Evolutionary conservation across 352 stramenopile genomes (phyloP).

Genomic region (Globisporangium cederbergense): DNA sequence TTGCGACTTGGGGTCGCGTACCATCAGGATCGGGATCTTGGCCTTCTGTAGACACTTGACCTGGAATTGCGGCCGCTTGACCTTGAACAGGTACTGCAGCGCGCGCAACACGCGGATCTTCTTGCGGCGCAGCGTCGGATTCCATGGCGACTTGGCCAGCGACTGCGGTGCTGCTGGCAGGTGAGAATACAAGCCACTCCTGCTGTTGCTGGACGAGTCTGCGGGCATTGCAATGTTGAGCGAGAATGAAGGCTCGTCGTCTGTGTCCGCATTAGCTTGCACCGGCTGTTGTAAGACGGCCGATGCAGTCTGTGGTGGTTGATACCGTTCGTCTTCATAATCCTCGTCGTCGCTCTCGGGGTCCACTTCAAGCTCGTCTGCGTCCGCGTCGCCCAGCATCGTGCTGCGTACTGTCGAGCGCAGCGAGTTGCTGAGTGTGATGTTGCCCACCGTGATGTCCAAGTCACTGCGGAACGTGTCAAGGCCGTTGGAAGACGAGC

Average conservation of each 20-base stretch:
- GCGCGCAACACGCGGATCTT: slow-evolving; percentile 55
- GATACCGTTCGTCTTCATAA: slow-evolving; percentile 15
- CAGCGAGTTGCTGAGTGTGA: slow-evolving; percentile 26
- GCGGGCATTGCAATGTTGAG: slow-evolving; percentile 50
- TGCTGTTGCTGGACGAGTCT: slow-evolving; percentile 1
- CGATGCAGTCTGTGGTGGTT: neutral
- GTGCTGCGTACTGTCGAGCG: slow-evolving; percentile 13
- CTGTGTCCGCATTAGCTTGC: neutral
- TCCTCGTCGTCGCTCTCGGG: slow-evolving; percentile 16
- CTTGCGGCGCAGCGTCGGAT: slow-evolving; percentile 50
- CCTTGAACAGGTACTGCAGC: slow-evolving; percentile 49
- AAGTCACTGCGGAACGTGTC: slow-evolving; percentile 77
- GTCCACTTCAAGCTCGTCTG: slow-evolving; percentile 11
- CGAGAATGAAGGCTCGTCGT: slow-evolving; percentile 55
- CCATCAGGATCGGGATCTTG: slow-evolving; percentile 75
- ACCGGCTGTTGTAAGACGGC: neutral
- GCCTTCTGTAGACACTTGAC: slow-evolving; percentile 70
- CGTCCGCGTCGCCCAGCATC: neutral
- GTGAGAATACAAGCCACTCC: neutral
- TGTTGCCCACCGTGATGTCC: slow-evolving; percentile 67
- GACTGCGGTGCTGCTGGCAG: neutral
- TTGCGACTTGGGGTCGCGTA: slow-evolving; percentile 46
- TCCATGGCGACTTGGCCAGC: slow-evolving; percentile 66
- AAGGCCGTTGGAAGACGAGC: slow-evolving; percentile 63
- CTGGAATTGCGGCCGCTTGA: slow-evolving; percentile 45